Conservation (phyloP, 2,329 filamentous ascomycete species). For the Fonsecaea nubica region DNA sequence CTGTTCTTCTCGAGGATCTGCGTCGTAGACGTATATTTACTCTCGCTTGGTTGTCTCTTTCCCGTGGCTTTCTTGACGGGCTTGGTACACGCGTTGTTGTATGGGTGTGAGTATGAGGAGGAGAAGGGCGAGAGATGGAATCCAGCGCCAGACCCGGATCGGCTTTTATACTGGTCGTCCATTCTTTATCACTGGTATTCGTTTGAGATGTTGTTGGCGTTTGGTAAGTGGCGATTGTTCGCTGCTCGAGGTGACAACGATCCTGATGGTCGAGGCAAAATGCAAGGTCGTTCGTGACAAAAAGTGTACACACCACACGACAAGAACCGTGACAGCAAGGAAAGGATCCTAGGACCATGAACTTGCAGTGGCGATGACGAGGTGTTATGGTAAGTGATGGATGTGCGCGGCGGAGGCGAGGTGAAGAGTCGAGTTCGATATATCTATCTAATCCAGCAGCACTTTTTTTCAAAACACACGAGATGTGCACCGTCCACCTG, state of each 20-base stretch:
- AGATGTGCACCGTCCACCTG: too few relatives aligned
- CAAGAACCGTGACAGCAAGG: too few relatives aligned
- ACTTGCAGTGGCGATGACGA: too few relatives aligned
- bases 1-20: neutral
- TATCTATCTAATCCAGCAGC: too few relatives aligned
- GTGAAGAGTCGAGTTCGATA: too few relatives aligned
- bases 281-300: neutral
- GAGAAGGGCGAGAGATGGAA: neutral
- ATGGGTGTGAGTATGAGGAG: neutral
- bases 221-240: neutral
- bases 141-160: neutral
- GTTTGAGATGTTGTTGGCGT: neutral
- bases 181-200: slow-evolving; percentile 6
- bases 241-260: neutral
- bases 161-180: slow-evolving; percentile 9
- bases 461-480: too few relatives aligned
- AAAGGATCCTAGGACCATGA: too few relatives aligned
- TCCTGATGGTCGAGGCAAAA: neutral
- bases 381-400: too few relatives aligned
- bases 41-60: neutral
- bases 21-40: neutral
- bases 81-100: neutral
- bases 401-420: too few relatives aligned
- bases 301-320: too few relatives aligned
- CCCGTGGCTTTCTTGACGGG: neutral